Percentiles rank a stretch among this genome's conserved stretches.
phyloP scores from a whole-genome alignment of 2,329 filamentous ascomycete genomes.

The Sporothrix inflata region DNA sequence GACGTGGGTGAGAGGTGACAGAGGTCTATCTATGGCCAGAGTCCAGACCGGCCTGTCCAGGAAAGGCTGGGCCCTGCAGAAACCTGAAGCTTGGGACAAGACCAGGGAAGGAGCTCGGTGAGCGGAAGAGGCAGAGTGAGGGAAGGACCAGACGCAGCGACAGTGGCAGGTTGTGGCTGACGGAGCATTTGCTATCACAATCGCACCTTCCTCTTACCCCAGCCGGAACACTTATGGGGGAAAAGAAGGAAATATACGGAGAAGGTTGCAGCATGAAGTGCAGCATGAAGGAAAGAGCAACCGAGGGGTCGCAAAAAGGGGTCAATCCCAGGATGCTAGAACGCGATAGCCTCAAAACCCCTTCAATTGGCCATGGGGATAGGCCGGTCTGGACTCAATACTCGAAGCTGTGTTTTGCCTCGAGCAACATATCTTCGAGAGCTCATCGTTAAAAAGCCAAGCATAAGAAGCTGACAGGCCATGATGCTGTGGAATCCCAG shows the following conservation, averaged over 20 bases:
- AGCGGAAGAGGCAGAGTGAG: slow-evolving; percentile 17
- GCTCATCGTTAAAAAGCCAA: neutral
- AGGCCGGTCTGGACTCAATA: neutral
- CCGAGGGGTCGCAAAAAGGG: neutral
- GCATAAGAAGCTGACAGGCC: neutral
- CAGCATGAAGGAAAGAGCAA: slow-evolving; percentile 8
- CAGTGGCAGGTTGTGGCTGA: slow-evolving; percentile 3
- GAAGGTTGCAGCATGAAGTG: neutral
- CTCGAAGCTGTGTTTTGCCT: neutral
- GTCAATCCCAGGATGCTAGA: neutral
- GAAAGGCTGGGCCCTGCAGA: slow-evolving; percentile 18
- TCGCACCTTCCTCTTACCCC: neutral
- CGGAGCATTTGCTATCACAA: neutral
- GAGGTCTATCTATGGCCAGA: neutral
- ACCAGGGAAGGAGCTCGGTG: slow-evolving; percentile 11
- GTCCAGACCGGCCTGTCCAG: slow-evolving; percentile 3
- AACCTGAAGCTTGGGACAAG: slow-evolving; percentile 8
- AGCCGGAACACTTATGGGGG: neutral
- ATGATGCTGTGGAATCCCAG: slow-evolving; percentile 1
- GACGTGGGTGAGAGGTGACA: neutral
- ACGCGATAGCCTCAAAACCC: neutral
- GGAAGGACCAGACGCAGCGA: neutral
- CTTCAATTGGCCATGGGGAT: neutral
- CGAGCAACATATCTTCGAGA: neutral
- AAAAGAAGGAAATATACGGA: neutral